Evolutionary conservation across 768 basidiomycete genomes (phyloP), one percentile per base, ranked within the genome.

Genomic region (Podaxis sp.): DNA sequence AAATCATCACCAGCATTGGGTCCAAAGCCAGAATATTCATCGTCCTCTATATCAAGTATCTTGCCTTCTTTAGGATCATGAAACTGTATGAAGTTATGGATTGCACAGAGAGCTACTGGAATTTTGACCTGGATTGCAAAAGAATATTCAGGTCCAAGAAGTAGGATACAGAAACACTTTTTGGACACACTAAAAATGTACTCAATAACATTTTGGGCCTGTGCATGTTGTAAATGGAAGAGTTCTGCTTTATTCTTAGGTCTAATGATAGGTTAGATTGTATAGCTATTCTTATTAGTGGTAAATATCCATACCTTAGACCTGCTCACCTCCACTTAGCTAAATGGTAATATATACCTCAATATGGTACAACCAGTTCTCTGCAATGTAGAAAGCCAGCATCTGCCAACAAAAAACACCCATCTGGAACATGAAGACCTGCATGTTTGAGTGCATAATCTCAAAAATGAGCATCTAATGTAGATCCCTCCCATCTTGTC

Each of bases 181-280:
- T 78, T 79, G 50, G 74, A 6, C 3, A 78, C 72, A 55, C 77
- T 77, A 72, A 78, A 78, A 38, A 78, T 76, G 13, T 63, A 66
- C 63, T 79, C 76, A 62, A 79, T 67, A 37, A 78, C 70, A 72
- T 79, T 82, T 1, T 69, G 70, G 52, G 72, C 73, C 60, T 68
- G 69, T 11, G 77, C 70, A 70, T 82, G 78, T 20, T 72, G 67
- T 2, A 82, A 70, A 69, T 80, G 82, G 62, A 73, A 81, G 0
- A 81, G 66, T 64, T 82, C 78, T 67, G 80, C 68, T 40, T 70
- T 62, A 46, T 74, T 77, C 56, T 13, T 46, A 41, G 78, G 78
- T 41, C 76, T 76, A 10, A 63, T n/a, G n/a, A 13, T 10, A 48
- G n/a, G n/a, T n/a, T n/a, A n/a, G n/a, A n/a, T n/a, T n/a, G n/a